Base-by-base conservation (phyloP, 1,284 basidiomycete species). In the Ganoderma lucidum region DNA sequence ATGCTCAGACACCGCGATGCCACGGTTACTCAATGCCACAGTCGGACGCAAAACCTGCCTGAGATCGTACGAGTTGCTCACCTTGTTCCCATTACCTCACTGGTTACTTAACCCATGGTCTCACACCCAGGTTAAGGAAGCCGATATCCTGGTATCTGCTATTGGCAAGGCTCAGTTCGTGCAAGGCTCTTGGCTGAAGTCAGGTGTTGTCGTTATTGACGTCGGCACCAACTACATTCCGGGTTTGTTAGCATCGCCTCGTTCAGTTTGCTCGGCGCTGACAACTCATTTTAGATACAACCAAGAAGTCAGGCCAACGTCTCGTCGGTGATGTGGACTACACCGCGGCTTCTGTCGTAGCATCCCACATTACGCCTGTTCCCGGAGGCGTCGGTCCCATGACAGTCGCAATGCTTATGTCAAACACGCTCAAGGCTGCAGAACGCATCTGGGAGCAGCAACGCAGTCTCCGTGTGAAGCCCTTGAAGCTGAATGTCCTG, bases 371-470 rank as follows among this genome's bases (percentile, higher is more conserved):
- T 79, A 99, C 98, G 0, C 98, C 98, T 56, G 98, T 99, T 19
- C 98, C 98, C 0, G 96, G 96, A 79, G 98, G 98, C 73, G 98
- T 99, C 66, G 98, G 98, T 30, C 98, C 98, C 39, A 98, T 99
- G 97, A 99, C 98, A 10, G 98, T 99, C 70, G 98, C 98, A 55
- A 90, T 99, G 87, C 91, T 99, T 74, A 99, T 99, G 97, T 89
- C 92, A 78, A 99, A 99, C 83, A 97, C 97, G 0, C 85, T 96
- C 73, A 84, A 87, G 72, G 93, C 95, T 65, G 96, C 97, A 41
- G 89, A 95, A 81, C 90, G 94, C 70, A 84, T 91, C 65, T 96
- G 92, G 87, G 87, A 93, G 75, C 84, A 88, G 63, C 82, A 86
- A 51, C 89, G 92, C 63, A 80, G 85, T 28, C 87, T 90, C 70